A percentile compares a stretch with the other conserved stretches of the same genome.
These are phyloP conservation scores for Tetrahymena thermophila DNA, from an alignment of 73 alveolate species.

Conservation along the genomic window DNA sequence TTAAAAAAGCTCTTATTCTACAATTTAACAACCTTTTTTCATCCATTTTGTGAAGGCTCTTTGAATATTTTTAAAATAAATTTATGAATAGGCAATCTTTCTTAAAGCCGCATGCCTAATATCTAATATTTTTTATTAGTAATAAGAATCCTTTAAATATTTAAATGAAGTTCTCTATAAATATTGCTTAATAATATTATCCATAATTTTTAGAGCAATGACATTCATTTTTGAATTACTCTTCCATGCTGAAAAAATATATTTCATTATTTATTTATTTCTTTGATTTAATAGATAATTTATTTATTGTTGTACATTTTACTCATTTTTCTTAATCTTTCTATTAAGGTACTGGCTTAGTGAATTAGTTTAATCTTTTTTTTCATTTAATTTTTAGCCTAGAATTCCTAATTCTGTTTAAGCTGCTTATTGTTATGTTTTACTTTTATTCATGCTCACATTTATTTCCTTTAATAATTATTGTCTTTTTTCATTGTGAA, in stretches of 20 bases:
- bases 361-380: not conserved
- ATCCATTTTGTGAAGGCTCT: not conserved
- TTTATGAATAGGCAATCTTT: not conserved
- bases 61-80: not conserved
- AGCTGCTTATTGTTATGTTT: not conserved
- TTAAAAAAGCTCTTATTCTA: not conserved
- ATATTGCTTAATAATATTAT: not conserved
- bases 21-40: not conserved
- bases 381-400: not conserved
- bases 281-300: not conserved
- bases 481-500: not conserved
- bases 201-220: not conserved
- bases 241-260: not conserved
- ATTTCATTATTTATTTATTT: not conserved
- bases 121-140: not conserved
- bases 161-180: not conserved
- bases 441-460: not conserved
- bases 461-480: not conserved
- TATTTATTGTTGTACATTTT: not conserved
- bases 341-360: not conserved
- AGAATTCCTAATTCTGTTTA: not conserved
- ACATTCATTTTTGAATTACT: not conserved
- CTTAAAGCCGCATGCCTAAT: not conserved
- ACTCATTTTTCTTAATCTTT: not conserved
- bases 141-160: not conserved